Conservation (phyloP, 495 filamentous ascomycete genomes). For the Penicillium chermesinum region DNA sequence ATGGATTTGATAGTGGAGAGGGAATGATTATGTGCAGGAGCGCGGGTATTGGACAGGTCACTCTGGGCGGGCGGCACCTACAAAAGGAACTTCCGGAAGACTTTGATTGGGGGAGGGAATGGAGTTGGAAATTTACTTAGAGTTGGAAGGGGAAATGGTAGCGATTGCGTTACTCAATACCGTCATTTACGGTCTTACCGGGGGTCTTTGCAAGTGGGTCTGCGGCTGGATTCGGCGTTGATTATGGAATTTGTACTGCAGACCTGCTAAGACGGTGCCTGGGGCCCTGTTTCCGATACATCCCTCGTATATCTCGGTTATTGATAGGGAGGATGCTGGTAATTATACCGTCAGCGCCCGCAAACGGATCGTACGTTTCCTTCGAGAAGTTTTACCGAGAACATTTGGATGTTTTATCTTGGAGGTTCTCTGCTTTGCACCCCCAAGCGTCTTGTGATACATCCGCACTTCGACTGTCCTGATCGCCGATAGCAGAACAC, state of each 20-base stretch:
- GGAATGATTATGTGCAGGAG: slow-evolving; percentile 24
- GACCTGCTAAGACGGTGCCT: neutral
- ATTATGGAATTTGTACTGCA: neutral
- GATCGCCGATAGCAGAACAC: too few species aligned
- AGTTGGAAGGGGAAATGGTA: neutral
- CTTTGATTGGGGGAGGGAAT: neutral
- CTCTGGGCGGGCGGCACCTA: slow-evolving; percentile 21
- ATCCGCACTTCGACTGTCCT: too few species aligned
- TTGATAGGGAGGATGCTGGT: slow-evolving; percentile 4
- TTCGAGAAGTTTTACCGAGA: too few species aligned
- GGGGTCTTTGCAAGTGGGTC: neutral
- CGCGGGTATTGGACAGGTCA: slow-evolving; percentile 17
- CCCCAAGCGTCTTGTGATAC: too few species aligned
- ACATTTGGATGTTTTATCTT: too few species aligned
- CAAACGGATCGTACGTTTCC: slow-evolving; percentile 14
- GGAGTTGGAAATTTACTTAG: too few species aligned
- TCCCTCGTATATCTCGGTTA: neutral
- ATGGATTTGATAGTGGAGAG: slow-evolving; percentile 26
- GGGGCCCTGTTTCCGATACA: neutral
- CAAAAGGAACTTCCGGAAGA: slow-evolving; percentile 15
- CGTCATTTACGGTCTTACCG: neutral
- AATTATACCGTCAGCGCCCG: slow-evolving; percentile 15
- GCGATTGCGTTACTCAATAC: neutral
- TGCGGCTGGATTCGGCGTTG: neutral
- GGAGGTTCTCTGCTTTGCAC: too few species aligned